Base-by-base conservation (phyloP, 495 filamentous ascomycete species). In the Antarctomyces pellizariae region DNA sequence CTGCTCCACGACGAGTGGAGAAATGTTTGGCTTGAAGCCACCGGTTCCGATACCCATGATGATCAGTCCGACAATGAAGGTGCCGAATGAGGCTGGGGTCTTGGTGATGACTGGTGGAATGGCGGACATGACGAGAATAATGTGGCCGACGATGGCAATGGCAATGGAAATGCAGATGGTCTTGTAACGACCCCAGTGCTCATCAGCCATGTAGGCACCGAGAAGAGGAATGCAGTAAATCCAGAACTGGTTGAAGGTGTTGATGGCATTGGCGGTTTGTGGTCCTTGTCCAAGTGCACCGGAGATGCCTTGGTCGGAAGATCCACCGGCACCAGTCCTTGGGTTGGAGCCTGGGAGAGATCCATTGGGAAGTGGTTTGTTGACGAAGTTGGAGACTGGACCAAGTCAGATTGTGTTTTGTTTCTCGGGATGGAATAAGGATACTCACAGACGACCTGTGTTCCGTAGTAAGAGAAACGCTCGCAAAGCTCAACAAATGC, bases 381-480 rank as follows among this genome's bases (percentile, higher is more conserved):
- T 68, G 36, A 78, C 68, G 54, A 71, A 80, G 39, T 75, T 73
- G 46, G 56, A 53, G 43, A 62, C 47, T 50, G 16, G 12, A 22
- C 7, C 1, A 15, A 3, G 19, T 38, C 26, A 36, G 24, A 3
- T n/a, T 4, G n/a, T 9, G 18, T 17, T 5, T 13, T 30, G 11
- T 8, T 1, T 5, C 24, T 7, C 7, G 13, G 7, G 13, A 21
- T 5, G 13, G 14, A 21, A 18, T 20, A 28, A 7, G 13, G 13
- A 13, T 6, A 48, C 59, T 34, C 54, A 71, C 66, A 74, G 25
- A 79, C 68, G 20, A 64, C 67, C 12, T 63, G 73, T 8, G 70
- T 74, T 29, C 75, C 75, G 42, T 79, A 79, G 53, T 75, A 80
- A 5, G 68, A 71, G 50, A 78, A 75, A 18, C 75, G 68, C 53